Conservation (phyloP, 306 rosid genomes). For the Vigna hirtella region DNA sequence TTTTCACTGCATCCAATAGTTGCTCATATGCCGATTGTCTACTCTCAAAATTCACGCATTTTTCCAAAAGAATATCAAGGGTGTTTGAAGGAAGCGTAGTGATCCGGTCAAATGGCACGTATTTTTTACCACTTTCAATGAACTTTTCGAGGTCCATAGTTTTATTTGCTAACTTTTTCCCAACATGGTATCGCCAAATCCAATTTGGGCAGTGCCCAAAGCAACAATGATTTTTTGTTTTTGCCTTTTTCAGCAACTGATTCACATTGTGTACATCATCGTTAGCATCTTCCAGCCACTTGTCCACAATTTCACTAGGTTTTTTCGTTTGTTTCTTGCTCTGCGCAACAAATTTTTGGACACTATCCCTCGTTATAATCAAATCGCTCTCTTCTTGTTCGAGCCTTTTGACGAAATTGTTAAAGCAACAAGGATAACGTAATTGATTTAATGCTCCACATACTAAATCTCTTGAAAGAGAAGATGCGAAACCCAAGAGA, state of each 20-base stretch:
- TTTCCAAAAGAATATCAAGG: neutral
- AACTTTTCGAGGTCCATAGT: neutral
- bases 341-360: neutral
- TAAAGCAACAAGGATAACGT: constrained; percentile 27
- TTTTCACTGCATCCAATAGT: constrained; percentile 23
- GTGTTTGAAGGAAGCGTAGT: neutral
- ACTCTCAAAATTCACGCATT: constrained; percentile 5
- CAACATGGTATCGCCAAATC: constrained; percentile 2
- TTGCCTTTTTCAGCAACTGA: neutral
- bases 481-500: too few species aligned
- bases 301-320: neutral
- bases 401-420: neutral
- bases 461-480: too few species aligned
- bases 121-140: neutral
- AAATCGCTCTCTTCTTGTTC: neutral
- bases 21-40: neutral
- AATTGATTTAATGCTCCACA: neutral
- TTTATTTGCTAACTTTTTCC: neutral
- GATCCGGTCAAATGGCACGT: neutral
- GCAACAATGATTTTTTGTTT: neutral
- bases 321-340: neutral
- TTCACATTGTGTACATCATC: neutral
- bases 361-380: neutral
- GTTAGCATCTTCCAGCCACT: constrained; percentile 3
- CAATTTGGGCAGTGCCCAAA: constrained; percentile 21